These are phyloP conservation scores for Pelargonium nanum DNA, from an alignment of 345 rosid genomes.

Conservation along the genomic window DNA sequence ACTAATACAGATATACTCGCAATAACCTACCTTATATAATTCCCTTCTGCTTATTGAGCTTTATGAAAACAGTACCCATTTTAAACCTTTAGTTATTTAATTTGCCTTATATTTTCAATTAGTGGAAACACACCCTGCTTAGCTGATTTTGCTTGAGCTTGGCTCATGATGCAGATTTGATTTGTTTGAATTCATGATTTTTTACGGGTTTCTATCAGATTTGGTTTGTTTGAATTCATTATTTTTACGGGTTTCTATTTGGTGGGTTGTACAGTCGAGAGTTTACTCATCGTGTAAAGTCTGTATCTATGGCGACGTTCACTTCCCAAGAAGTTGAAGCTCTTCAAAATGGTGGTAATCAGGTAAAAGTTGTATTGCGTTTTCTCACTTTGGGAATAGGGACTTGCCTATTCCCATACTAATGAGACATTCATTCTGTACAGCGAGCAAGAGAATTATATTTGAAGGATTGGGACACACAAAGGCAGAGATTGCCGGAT, in stretches of 20 bases:
- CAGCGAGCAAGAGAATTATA: conserved; percentile 93
- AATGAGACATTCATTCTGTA: conserved; percentile 16
- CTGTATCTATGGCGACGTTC: conserved; percentile 95
- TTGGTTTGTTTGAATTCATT: background rate
- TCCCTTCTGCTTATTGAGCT: too few relatives aligned
- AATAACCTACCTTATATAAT: too few relatives aligned
- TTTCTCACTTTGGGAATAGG: conserved; percentile 4
- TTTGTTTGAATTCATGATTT: background rate
- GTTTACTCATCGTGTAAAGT: conserved; percentile 95
- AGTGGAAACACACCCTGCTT: background rate
- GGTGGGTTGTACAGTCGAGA: conserved; percentile 61
- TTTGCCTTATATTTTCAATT: too few relatives aligned
- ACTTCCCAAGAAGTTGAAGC: conserved; percentile 91
- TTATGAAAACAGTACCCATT: background rate
- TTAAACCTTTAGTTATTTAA: background rate
- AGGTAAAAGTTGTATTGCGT: conserved; percentile 36
- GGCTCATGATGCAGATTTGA: background rate
- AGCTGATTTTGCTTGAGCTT: background rate
- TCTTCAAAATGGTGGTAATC: conserved; percentile 96
- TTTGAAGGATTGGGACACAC: conserved; percentile 76
- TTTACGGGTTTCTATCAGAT: background rate
- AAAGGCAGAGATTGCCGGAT: conserved; percentile 78
- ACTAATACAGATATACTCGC: too few relatives aligned
- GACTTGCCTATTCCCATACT: conserved; percentile 10
- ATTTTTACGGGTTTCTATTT: conserved; percentile 5